phyloP scores from a whole-genome alignment of 2,329 filamentous ascomycete genomes.

The Catunica adiposa region DNA sequence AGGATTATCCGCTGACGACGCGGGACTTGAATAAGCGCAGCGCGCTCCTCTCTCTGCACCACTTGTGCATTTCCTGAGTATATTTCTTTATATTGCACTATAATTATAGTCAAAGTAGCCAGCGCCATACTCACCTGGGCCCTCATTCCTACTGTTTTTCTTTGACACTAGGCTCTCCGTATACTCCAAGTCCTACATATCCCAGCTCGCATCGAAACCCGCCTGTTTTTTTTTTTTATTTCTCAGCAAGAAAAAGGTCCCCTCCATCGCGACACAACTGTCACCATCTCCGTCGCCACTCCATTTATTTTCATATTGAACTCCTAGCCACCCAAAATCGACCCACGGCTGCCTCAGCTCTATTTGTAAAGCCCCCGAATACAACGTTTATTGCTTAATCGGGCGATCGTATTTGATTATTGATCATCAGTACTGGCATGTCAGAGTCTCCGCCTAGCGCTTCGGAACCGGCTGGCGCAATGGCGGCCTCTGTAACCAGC shows the following conservation, averaged over 20 bases:
- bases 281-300: neutral
- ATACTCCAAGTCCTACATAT: neutral
- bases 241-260: constrained; percentile 2
- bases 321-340: neutral
- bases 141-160: no score
- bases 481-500: neutral
- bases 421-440: neutral
- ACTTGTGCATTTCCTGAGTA: no score
- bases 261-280: neutral
- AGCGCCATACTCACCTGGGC: no score
- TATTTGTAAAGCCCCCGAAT: neutral
- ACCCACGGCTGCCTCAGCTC: neutral
- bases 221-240: neutral
- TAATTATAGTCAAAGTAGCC: no score
- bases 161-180: no score
- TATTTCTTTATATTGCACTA: no score
- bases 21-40: no score
- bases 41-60: no score
- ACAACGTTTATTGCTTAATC: neutral
- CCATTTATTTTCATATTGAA: neutral
- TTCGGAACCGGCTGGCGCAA: neutral
- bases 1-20: no score
- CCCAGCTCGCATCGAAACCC: neutral
- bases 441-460: neutral
- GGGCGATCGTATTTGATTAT: neutral